These are phyloP conservation scores for Blumeriella jaapii DNA, from an alignment of 2,329 filamentous ascomycete genomes.

Conservation along the genomic window DNA sequence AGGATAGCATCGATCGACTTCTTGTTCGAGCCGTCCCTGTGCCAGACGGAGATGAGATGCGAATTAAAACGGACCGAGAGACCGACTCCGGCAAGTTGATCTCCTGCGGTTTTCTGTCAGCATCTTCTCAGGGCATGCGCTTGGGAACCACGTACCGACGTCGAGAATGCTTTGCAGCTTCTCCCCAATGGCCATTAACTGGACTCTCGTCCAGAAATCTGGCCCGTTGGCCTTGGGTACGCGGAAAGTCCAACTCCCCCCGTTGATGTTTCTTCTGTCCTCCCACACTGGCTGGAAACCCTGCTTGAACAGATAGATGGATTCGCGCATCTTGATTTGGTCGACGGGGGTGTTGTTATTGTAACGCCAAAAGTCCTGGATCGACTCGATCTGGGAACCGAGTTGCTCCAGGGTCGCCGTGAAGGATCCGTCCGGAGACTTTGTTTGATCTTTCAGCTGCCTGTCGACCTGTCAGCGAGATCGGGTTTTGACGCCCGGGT, in stretches of 20 bases:
- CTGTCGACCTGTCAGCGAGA: slow-evolving; percentile 10
- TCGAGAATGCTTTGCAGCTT: slow-evolving; percentile 64
- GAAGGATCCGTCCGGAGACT: slow-evolving; percentile 27
- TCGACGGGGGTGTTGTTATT: slow-evolving; percentile 71
- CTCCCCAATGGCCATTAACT: slow-evolving; percentile 75
- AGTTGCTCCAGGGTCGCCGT: slow-evolving; percentile 44
- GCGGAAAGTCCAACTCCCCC: slow-evolving; percentile 87
- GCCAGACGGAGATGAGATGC: slow-evolving; percentile 85
- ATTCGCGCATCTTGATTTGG: slow-evolving; percentile 65
- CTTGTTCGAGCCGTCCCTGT: slow-evolving; percentile 73
- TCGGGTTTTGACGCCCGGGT: not conserved
- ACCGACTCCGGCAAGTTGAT: slow-evolving; percentile 82
- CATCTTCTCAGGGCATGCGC: slow-evolving; percentile 1
- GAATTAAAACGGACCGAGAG: slow-evolving; percentile 83
- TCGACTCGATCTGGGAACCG: slow-evolving; percentile 57
- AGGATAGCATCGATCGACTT: slow-evolving; percentile 67
- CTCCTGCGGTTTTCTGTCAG: slow-evolving; percentile 38
- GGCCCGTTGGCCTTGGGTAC: slow-evolving; percentile 64
- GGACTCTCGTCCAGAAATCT: slow-evolving; percentile 71
- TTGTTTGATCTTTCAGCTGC: slow-evolving; percentile 27
- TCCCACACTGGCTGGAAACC: slow-evolving; percentile 72
- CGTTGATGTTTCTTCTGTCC: slow-evolving; percentile 74
- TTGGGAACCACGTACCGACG: slow-evolving; percentile 39
- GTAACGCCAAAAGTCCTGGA: slow-evolving; percentile 78
- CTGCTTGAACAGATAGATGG: slow-evolving; percentile 68